Percentiles rank a stretch among this genome's conserved stretches.
Conservation (phyloP, 2,329 filamentous ascomycete genomes). For the Fusarium mundagurra region DNA sequence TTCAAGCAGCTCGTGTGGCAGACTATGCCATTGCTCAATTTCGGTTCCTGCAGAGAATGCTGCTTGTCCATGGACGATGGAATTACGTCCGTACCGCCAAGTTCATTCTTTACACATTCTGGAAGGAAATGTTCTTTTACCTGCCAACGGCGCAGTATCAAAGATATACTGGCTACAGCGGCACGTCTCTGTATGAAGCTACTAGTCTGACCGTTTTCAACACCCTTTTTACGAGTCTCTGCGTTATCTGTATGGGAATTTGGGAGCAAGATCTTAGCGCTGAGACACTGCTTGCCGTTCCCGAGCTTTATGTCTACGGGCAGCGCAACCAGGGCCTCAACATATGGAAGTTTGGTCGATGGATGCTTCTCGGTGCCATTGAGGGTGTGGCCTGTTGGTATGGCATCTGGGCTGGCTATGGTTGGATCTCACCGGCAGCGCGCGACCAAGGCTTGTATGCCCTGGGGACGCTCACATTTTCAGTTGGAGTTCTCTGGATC, state of each 20-base stretch:
- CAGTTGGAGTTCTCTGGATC: conserved; percentile 76
- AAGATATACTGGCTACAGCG: conserved; percentile 85
- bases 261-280: conserved; percentile 90
- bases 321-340: conserved; percentile 80
- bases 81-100: conserved; percentile 90
- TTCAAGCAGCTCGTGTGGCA: conserved; percentile 88
- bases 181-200: conserved; percentile 88
- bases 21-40: conserved; percentile 95
- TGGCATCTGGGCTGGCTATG: conserved; percentile 64
- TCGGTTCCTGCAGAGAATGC: conserved; percentile 82
- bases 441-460: conserved; percentile 77
- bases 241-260: conserved; percentile 88
- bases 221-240: conserved; percentile 89
- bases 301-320: conserved; percentile 88
- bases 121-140: conserved; percentile 88
- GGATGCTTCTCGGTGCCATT: conserved; percentile 78
- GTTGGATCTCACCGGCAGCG: conserved; percentile 58
- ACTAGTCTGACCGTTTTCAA: conserved; percentile 93
- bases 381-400: conserved; percentile 82
- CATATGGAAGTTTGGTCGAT: conserved; percentile 75
- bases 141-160: conserved; percentile 87
- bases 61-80: conserved; percentile 89
- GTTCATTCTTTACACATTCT: conserved; percentile 91
- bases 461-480: conserved; percentile 77
- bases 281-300: conserved; percentile 88